Base-by-base conservation (phyloP, 2,329 filamentous ascomycete species). In the Xylaria multiplex region DNA sequence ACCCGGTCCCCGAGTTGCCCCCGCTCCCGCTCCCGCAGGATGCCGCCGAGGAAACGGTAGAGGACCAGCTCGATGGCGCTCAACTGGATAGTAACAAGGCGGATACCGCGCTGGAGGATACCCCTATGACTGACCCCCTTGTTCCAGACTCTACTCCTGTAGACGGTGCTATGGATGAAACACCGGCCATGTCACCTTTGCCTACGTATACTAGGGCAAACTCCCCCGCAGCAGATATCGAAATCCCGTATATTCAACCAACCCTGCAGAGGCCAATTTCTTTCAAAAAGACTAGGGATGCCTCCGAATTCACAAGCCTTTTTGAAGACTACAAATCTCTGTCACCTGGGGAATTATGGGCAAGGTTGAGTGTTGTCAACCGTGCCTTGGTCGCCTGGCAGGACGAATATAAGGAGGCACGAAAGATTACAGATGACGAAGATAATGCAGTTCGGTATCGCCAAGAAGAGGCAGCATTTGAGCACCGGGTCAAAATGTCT, bases 391-490 rank as follows among this genome's bases (percentile, higher is more conserved):
- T 79, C n/a, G 77, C 82, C 22, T 88, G 84, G 80, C 84, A 89
- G 69, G 74, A 80, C 1, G 87, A 89, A 71, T 88, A 81, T 77
- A 80, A 79, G n/a, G 77, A 80, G 1, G 76, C 86, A 2, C 81
- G 81, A 40, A 83, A 81, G 62, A 75, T 84, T 13, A 82, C 86
- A 1, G 86, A 88, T 59, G 85, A 88, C 67, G 82, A 86, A 57
- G 86, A 88, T 69, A 88, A 88, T 68, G 80, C 86, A 0, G 78
- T 81, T 43, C 83, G 85, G 24, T 84, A 86, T 27, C 79, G 80
- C 16, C 78, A 79, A 16, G 83, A 85, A 56, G 85, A 84, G 32
- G 65, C 68, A 5, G 56, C 69, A 0, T 77, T 75, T 62, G 56
- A 71, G 6, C 75, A 85, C 60, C 81, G 83, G 14, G 77, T 83